Base-by-base conservation (phyloP, 1,139 yeast genomes). In the Chernovozyma aurita region DNA sequence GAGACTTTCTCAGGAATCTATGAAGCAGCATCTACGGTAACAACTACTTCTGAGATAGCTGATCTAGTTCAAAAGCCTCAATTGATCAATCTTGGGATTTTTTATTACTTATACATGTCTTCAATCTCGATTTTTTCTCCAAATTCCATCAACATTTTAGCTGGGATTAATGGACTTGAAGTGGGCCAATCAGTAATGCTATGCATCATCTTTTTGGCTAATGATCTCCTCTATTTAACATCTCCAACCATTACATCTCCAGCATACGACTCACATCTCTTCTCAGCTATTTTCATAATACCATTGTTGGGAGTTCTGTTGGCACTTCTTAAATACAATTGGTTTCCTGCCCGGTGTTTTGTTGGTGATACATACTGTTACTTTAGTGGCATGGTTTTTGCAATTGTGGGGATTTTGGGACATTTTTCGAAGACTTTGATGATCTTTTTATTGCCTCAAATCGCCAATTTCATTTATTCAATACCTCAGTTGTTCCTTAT, bases 291-390 rank as follows among this genome's bases (percentile, higher is more conserved):
- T 38, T 70, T 92, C 45, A 61, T 92, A 32, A 65, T 90, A 1
- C 99, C 98, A 15, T 85, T 92, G 53, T 52, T 90, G 24, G 97
- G 97, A 0, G 95, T 87, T 3, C 78, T 95, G 1, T 42, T 81
- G 2, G 95, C 87, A 0, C 63, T 92, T 36, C 73, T 85, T 45
- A 78, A 76, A 49, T 82, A 72, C 65, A 92, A 92, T 57, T 85
- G 92, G 83, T 92, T 71, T 64, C 98, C 98, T 1, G 88, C 98
- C 0, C 63, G 64, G 40, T 97, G 87, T 1, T 92, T 92, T 64
- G 99, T 94, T 3, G 99, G 99, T 18, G 99, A 92, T 55, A 92
- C 98, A 0, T 94, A 85, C 64, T 92, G 99, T 61, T 92, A 94
- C 61, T 88, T 92, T 59, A 87, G 96, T 24, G 99, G 99, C 3